Evolutionary conservation across 2,329 filamentous ascomycete species (phyloP).

Genomic region (Fusarium lateritium): DNA sequence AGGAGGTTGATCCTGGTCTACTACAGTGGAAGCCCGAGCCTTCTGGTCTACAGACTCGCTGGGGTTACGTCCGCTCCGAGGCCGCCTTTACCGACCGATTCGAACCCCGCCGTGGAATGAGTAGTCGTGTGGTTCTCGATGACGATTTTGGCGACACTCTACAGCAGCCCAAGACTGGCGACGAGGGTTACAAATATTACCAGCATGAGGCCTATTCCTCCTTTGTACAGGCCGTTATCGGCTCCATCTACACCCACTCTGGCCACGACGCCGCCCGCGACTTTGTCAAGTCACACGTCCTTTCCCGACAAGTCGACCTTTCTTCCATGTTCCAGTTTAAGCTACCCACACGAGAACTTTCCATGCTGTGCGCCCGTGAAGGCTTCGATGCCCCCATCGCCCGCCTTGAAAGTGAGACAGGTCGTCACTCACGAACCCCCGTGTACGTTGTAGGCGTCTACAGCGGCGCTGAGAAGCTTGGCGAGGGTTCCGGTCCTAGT

Average conservation of each 20-base stretch:
- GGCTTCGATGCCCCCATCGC: conserved; percentile 91
- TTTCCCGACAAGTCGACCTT: conserved; percentile 83
- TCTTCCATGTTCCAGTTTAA: conserved; percentile 86
- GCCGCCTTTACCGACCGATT: conserved; percentile 58
- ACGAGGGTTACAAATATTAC: conserved; percentile 72
- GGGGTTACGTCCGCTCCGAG: conserved; percentile 69
- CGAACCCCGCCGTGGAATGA: conserved; percentile 76
- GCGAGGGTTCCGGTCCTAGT: conserved; percentile 87
- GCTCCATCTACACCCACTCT: conserved; percentile 87
- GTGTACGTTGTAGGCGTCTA: conserved; percentile 96
- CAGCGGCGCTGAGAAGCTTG: conserved; percentile 90
- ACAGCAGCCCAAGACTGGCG: conserved; percentile 41
- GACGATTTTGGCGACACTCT: conserved; percentile 84
- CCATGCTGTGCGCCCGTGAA: conserved; percentile 87
- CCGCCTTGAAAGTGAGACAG: conserved; percentile 90
- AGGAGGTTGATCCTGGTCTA: conserved; percentile 91
- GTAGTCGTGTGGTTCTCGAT: conserved; percentile 83
- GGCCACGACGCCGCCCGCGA: conserved; percentile 83
- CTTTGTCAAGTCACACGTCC: conserved; percentile 88
- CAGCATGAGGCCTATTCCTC: conserved; percentile 80
- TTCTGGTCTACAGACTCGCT: conserved; percentile 62
- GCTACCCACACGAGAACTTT: conserved; percentile 86
- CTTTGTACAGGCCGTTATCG: conserved; percentile 87
- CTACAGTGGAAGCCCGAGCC: conserved; percentile 80
- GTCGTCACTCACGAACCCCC: conserved; percentile 84